Evolutionary conservation across 371 early-diverging fungal species (phyloP).

Genomic region (Apophysomyces sp.): DNA sequence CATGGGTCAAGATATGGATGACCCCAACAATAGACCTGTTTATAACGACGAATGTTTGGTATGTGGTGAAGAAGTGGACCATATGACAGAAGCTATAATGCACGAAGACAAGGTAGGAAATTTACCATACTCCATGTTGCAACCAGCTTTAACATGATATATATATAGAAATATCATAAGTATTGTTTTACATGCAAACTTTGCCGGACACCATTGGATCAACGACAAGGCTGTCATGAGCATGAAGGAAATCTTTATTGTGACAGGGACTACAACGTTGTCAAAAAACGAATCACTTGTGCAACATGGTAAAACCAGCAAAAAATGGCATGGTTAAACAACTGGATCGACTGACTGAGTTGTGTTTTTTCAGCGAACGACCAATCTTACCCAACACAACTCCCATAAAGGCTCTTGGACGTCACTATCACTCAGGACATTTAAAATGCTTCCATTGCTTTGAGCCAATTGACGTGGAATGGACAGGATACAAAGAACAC

Average conservation of each 20-base stretch:
- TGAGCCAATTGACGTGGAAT: slow-evolving; percentile 54
- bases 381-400: slow-evolving; percentile 45
- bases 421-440: slow-evolving; percentile 68
- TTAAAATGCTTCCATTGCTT: slow-evolving; percentile 68
- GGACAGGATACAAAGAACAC: slow-evolving; percentile 75
- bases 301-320: slow-evolving; percentile 49
- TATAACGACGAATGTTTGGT: not conserved
- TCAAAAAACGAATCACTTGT: slow-evolving; percentile 47
- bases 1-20: slow-evolving; percentile 16
- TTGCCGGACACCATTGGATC: slow-evolving; percentile 65
- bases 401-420: slow-evolving; percentile 63
- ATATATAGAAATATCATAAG: slow-evolving; percentile 49
- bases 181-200: slow-evolving; percentile 57
- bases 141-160: not conserved
- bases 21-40: slow-evolving; percentile 5
- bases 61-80: not conserved
- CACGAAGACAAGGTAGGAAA: not conserved
- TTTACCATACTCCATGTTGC: not conserved
- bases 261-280: slow-evolving; percentile 63
- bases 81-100: not conserved
- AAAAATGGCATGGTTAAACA: not conserved
- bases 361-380: slow-evolving; percentile 32
- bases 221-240: slow-evolving; percentile 62
- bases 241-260: slow-evolving; percentile 69
- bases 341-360: not conserved